Conservation (phyloP, 768 basidiomycete genomes). For the Mycena vitilis region DNA sequence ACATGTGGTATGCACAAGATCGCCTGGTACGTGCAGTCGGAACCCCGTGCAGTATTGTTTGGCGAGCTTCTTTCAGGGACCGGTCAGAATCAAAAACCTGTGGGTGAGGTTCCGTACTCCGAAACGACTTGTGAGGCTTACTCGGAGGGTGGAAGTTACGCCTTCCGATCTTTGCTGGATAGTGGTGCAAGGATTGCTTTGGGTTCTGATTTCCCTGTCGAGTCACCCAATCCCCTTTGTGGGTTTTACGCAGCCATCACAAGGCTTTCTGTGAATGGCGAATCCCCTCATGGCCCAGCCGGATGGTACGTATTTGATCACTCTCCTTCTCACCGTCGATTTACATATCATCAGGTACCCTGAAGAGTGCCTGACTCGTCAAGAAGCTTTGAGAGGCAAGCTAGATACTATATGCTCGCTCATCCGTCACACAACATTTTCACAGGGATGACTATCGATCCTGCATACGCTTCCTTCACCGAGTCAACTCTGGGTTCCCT, state of each 20-base stretch:
- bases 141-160: conserved; percentile 56
- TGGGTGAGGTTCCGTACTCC: no score
- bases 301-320: conserved; percentile 74
- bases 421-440: neutral
- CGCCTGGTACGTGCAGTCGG: conserved; percentile 64
- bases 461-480: conserved; percentile 89
- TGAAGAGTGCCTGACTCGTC: conserved; percentile 77
- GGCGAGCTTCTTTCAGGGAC: conserved; percentile 61
- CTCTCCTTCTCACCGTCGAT: conserved; percentile 1
- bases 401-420: neutral
- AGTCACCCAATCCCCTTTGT: conserved; percentile 83
- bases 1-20: conserved; percentile 92
- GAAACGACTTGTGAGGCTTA: no score
- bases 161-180: conserved; percentile 80
- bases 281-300: conserved; percentile 82
- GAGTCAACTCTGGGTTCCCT: conserved; percentile 82
- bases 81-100: conserved; percentile 83
- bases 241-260: conserved; percentile 92
- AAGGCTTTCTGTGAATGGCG: conserved; percentile 72
- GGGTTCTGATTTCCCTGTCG: conserved; percentile 93
- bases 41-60: neutral
- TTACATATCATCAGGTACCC: conserved; percentile 71
- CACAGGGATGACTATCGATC: conserved; percentile 86
- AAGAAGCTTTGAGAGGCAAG: conserved; percentile 80
- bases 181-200: conserved; percentile 77